phyloP scores from a whole-genome alignment of 2,329 filamentous ascomycete genomes.

The Dryadomyces sulphureus region DNA sequence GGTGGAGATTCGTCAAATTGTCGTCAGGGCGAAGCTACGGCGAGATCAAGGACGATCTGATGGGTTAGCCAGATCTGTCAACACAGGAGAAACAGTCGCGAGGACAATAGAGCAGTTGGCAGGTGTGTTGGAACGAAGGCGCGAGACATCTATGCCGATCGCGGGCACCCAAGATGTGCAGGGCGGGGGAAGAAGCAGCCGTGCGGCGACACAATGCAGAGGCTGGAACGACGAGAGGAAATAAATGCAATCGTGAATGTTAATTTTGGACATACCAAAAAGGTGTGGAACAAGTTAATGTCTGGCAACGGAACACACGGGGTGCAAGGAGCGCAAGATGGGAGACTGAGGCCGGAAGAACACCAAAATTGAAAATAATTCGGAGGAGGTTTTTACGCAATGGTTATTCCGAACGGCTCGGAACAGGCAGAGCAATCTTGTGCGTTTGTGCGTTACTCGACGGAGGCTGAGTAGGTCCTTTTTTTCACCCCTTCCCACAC shows the following conservation, averaged over 20 bases:
- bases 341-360: conserved; percentile 2
- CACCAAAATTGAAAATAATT: conserved; percentile 1
- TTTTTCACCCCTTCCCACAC: neutral
- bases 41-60: neutral
- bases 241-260: neutral
- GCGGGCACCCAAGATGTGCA: too few species aligned
- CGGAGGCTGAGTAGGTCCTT: neutral
- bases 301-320: neutral
- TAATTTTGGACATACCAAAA: neutral
- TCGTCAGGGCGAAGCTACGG: conserved; percentile 9
- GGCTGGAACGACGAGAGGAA: neutral
- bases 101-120: too few species aligned
- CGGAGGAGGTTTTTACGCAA: conserved; percentile 4
- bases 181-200: too few species aligned
- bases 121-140: too few species aligned
- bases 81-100: neutral
- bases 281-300: neutral
- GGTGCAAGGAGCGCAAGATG: neutral
- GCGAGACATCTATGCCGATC: too few species aligned
- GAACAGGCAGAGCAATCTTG: conserved; percentile 1
- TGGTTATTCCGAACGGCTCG: conserved; percentile 4
- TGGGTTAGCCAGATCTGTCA: neutral
- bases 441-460: conserved; percentile 2
- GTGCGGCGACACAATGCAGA: too few species aligned
- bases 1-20: conserved; percentile 11